Conservation (phyloP, 148 eudicot species). For the Rhododendron vialii region DNA sequence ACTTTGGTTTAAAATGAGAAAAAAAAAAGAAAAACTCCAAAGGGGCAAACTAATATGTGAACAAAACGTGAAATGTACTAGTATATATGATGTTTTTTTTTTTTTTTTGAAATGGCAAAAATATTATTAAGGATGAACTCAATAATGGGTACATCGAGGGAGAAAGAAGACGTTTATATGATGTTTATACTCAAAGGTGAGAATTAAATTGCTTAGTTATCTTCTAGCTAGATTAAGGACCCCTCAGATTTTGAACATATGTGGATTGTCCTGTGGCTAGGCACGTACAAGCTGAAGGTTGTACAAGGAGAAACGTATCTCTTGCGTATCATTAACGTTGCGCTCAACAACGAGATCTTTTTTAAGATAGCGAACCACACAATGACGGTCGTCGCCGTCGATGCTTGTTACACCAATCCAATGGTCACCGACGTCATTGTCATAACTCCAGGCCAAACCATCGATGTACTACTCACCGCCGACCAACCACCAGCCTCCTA, state of each 20-base stretch:
- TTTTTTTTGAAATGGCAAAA: no score
- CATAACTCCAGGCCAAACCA: slow-evolving; percentile 63
- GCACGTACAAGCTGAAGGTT: slow-evolving; percentile 34
- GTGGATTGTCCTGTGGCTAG: slow-evolving; percentile 9
- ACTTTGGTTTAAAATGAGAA: not conserved
- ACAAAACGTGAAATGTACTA: no score
- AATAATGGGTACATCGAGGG: no score
- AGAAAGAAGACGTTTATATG: no score
- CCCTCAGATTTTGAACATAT: not conserved
- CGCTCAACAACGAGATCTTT: slow-evolving; percentile 58
- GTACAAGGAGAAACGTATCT: slow-evolving; percentile 59
- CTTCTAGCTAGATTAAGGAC: not conserved
- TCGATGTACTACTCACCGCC: slow-evolving; percentile 58
- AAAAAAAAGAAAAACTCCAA: not conserved
- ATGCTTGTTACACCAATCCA: slow-evolving; percentile 59
- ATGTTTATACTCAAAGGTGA: no score
- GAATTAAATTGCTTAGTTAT: not conserved
- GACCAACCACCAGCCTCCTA: slow-evolving; percentile 38
- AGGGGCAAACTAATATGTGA: no score
- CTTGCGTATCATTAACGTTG: slow-evolving; percentile 72
- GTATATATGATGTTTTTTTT: not conserved
- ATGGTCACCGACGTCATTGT: slow-evolving; percentile 46
- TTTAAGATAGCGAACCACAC: slow-evolving; percentile 65
- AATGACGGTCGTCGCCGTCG: slow-evolving; percentile 58
- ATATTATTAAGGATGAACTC: no score